phyloP scores from a whole-genome alignment of 164 flowering plant species.

The Aristolochia fimbriata region DNA sequence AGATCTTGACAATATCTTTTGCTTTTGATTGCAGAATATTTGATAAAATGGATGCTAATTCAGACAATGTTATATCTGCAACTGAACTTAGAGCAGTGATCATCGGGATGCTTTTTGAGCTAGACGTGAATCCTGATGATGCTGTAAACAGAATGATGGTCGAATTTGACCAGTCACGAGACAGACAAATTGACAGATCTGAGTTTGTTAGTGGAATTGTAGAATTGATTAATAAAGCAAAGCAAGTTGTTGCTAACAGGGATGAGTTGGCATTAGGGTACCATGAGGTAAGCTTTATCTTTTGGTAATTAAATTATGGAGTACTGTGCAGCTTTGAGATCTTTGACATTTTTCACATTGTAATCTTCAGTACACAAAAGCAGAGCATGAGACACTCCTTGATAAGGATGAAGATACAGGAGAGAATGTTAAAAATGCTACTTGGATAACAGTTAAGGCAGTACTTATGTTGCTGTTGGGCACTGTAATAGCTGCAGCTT shows the following conservation, averaged over 20 bases:
- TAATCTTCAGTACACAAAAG: conserved; percentile 35
- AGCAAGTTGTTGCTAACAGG: conserved; percentile 14
- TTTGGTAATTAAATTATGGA: background rate
- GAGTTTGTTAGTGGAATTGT: conserved; percentile 54
- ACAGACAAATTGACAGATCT: conserved; percentile 19
- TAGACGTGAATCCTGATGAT: conserved; percentile 52
- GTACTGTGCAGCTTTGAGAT: background rate
- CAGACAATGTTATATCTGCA: conserved; percentile 33
- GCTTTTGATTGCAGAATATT: conserved; percentile 42
- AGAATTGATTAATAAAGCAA: conserved; percentile 55
- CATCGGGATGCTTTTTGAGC: conserved; percentile 56
- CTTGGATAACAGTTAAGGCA: conserved; percentile 43
- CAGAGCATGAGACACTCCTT: conserved; percentile 37
- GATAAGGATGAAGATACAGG: conserved; percentile 17
- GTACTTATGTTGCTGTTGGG: conserved; percentile 51
- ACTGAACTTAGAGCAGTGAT: conserved; percentile 60
- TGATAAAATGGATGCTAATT: conserved; percentile 33
- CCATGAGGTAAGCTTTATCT: conserved; percentile 36
- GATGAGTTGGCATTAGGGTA: conserved; percentile 29
- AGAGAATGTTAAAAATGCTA: conserved; percentile 25
- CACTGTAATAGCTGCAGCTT: conserved; percentile 56
- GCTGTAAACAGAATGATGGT: conserved; percentile 47
- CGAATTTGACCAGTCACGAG: conserved; percentile 60
- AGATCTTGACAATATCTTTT: no score
- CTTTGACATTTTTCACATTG: conserved; percentile 1